Evolutionary conservation across 2,329 filamentous ascomycete species (phyloP), one percentile per base, ranked within the genome.

Genomic region (Fusarium albidum): DNA sequence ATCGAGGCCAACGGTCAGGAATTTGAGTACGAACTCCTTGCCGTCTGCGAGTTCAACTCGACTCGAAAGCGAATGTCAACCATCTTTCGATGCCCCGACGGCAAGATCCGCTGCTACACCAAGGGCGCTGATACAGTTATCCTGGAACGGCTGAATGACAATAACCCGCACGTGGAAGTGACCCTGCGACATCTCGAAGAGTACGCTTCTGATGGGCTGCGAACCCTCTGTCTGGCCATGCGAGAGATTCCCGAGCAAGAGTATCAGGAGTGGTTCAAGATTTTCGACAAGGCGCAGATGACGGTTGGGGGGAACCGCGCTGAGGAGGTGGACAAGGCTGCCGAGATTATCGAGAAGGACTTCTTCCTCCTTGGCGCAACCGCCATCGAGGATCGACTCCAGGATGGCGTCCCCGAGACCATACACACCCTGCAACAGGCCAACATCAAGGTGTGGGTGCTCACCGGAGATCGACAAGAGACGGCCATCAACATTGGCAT

Each of bases 401-500:
- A 99, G 73, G 96, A 99, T 66, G 95, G 96, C 47, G 95, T 99
- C 13, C 95, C 95, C 3, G 95, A 99, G 73, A 99, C 95, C 0
- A 99, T 99, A 52, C 92, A 97, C 72, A 99, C 95, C 0, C 80
- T 99, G 25, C 96, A 99, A 73, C 91, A 93, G 61, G 95, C 96
- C 18, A 94, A 93, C 46, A 98, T 99, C 80, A 99, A 99, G 76
- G 89, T 99, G 49, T 99, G 95, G 95, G 95, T 99, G 15, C 76
- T 99, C 73, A 99, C 95, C 32, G 95, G 95, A 66, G 95, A 99
- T 79, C 86, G 95, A 67, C 96, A 99, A 75, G 95, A 99, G 75
- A 99, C 95, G 25, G 95, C 95, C 50, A 99, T 99, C 83, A 99
- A 99, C 73, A 99, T 99, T 64, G 95, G 96, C 61, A 99, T 99